A percentile compares a stretch with the other conserved stretches of the same genome.
Evolutionary conservation across 2,329 filamentous ascomycete species (phyloP).

Genomic region (Aspergillus brasiliensis): DNA sequence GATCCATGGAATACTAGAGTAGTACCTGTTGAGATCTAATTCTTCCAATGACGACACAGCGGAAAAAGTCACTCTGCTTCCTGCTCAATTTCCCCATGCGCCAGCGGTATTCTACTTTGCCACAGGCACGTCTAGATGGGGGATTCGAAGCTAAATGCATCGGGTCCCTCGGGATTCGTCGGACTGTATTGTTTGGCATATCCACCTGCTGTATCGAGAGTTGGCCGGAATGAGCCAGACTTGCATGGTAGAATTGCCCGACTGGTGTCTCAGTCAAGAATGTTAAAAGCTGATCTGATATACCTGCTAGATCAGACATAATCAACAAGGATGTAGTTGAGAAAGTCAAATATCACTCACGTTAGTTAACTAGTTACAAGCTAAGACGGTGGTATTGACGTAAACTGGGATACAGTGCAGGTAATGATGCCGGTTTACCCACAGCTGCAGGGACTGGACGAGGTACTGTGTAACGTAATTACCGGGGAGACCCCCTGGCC

Average conservation of each 20-base stretch:
- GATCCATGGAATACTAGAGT: neutral
- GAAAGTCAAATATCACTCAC: too few relatives aligned
- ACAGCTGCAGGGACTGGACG: neutral
- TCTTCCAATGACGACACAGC: neutral
- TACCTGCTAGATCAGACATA: neutral
- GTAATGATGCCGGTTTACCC: neutral
- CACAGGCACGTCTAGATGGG: neutral
- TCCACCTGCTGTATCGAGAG: neutral
- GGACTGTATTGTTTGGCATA: neutral
- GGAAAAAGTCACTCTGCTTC: neutral
- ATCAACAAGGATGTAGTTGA: neutral
- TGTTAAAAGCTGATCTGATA: neutral
- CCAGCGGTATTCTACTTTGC: neutral
- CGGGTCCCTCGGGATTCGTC: neutral
- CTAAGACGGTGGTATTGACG: neutral
- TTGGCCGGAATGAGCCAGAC: neutral
- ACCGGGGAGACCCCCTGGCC: neutral
- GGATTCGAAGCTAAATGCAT: neutral
- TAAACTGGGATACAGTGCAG: neutral
- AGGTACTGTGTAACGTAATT: neutral
- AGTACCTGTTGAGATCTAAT: neutral
- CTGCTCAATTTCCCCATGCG: neutral
- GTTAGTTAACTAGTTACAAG: too few relatives aligned
- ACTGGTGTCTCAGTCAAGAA: constrained; percentile 5
- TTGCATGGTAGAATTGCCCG: neutral